Percentiles rank a stretch among this genome's conserved stretches.
Conservation (phyloP, 306 rosid genomes). For the Cucumis cinereus region DNA sequence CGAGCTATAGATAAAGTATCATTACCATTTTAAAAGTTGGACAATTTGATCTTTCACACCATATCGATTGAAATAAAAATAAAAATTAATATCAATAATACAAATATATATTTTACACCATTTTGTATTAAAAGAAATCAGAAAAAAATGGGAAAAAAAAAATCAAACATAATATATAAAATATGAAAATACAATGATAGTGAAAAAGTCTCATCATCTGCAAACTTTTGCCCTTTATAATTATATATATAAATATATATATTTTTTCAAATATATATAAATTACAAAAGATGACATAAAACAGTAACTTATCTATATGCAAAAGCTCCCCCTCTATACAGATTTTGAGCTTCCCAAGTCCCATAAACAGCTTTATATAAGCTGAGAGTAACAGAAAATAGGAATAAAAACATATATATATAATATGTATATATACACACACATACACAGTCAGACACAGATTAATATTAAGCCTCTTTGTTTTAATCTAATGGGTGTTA, state of each 20-base stretch:
- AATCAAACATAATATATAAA: background rate
- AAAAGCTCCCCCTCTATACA: constrained; percentile 4
- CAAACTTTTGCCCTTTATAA: background rate
- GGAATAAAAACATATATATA: background rate
- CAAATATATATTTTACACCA: no score
- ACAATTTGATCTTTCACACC: no score
- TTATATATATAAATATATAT: background rate
- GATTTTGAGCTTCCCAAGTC: constrained; percentile 2
- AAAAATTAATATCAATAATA: no score
- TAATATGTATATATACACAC: background rate
- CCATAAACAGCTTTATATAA: background rate
- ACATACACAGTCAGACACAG: background rate
- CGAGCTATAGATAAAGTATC: no score
- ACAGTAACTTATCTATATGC: background rate
- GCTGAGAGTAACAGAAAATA: background rate
- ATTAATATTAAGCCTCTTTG: constrained; percentile 1
- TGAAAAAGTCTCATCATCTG: background rate
- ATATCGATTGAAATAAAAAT: no score
- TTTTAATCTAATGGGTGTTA: background rate
- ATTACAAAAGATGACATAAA: background rate
- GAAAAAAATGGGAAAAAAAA: background rate
- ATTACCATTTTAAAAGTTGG: no score
- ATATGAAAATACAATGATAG: background rate
- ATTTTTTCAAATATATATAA: background rate
- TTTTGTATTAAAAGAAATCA: no score